Percentiles rank a stretch among this genome's conserved stretches.
Evolutionary conservation across 495 filamentous ascomycete genomes (phyloP).

Genomic region (Aspergillus hancockii): DNA sequence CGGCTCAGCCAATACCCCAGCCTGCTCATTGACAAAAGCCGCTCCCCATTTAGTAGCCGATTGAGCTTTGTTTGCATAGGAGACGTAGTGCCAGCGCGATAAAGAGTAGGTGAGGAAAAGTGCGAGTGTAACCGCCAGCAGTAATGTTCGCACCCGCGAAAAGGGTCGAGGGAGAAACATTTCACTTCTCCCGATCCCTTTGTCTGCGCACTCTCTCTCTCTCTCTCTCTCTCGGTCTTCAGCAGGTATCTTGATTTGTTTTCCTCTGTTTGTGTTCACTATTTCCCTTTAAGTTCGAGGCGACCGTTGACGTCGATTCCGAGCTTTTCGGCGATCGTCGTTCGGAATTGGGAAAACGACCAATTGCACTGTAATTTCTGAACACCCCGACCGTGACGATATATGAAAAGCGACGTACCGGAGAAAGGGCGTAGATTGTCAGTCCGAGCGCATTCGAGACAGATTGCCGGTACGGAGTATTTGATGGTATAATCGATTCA

Average conservation of each 20-base stretch:
- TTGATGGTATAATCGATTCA: neutral
- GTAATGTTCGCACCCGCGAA: constrained; percentile 20
- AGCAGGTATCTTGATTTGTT: neutral
- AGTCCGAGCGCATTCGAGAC: neutral
- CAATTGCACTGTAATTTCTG: too few relatives aligned
- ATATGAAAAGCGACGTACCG: neutral
- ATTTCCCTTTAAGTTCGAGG: too few relatives aligned
- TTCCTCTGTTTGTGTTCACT: too few relatives aligned
- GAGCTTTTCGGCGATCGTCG: too few relatives aligned
- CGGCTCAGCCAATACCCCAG: constrained; percentile 2
- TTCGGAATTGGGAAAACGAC: too few relatives aligned
- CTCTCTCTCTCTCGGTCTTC: neutral
- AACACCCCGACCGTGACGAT: too few relatives aligned
- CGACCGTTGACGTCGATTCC: too few relatives aligned
- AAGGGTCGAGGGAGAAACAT: constrained; percentile 22
- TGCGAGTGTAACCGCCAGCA: constrained; percentile 17
- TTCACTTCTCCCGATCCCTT: neutral
- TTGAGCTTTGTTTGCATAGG: constrained; percentile 8
- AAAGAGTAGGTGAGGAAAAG: constrained; percentile 17
- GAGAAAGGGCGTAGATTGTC: neutral
- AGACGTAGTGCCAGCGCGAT: constrained; percentile 11
- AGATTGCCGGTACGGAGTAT: too few relatives aligned
- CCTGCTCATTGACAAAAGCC: neutral
- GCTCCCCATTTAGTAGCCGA: neutral
- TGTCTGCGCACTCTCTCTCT: neutral